A percentile compares a stretch with the other conserved stretches of the same genome.
These are phyloP conservation scores for Rhizoclosmatium sp. DNA, from an alignment of 192 early-diverging fungal genomes.

Conservation along the genomic window DNA sequence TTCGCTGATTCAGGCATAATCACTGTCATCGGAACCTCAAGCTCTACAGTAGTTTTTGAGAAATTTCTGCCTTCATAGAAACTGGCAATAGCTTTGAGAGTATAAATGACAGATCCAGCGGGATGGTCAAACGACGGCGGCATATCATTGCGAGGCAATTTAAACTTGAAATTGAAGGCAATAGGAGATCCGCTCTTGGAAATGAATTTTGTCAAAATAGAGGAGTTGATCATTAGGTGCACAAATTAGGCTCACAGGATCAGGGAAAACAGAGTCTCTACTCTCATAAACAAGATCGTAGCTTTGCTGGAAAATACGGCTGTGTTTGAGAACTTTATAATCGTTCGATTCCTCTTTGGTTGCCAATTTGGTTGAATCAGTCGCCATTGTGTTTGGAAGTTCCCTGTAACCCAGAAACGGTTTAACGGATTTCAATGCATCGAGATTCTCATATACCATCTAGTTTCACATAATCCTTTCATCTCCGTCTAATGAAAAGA, in stretches of 20 bases:
- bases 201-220: no score
- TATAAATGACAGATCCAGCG: slow-evolving; percentile 15
- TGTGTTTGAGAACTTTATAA: not conserved
- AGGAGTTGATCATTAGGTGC: no score
- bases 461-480: slow-evolving; percentile 27
- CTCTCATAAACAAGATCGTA: slow-evolving; percentile 25
- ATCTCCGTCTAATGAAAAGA: not conserved
- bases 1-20: slow-evolving; percentile 26
- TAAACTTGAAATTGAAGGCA: slow-evolving; percentile 28
- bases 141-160: slow-evolving; percentile 18
- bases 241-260: not conserved
- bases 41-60: slow-evolving; percentile 17
- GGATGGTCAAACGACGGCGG: slow-evolving; percentile 13
- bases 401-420: no score
- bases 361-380: no score
- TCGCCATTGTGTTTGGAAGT: no score
- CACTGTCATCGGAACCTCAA: slow-evolving; percentile 24
- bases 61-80: slow-evolving; percentile 37
- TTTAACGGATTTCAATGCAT: not conserved
- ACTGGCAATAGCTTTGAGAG: slow-evolving; percentile 15
- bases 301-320: slow-evolving; percentile 24
- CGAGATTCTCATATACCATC: not conserved
- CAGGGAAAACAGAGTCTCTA: slow-evolving; percentile 22
- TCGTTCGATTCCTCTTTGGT: not conserved
- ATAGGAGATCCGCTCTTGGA: no score